These are phyloP conservation scores for Sporothrix protearum DNA, from an alignment of 2,329 filamentous ascomycete species.

Conservation along the genomic window DNA sequence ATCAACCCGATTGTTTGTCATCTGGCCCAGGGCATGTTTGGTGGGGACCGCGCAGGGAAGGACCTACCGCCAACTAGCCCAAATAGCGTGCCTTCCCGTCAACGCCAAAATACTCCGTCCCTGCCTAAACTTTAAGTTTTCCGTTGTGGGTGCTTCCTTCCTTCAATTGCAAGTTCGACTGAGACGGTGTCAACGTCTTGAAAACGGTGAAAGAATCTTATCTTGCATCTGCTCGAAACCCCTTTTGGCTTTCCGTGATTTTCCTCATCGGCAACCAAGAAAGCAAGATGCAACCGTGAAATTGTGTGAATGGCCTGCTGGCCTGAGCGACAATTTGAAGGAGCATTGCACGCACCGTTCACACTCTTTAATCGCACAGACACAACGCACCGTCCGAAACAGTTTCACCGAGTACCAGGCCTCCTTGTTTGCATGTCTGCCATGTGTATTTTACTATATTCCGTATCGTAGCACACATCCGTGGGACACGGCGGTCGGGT, in stretches of 20 bases:
- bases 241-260: not conserved
- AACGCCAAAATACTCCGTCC: not conserved
- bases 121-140: not conserved
- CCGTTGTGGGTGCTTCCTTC: not conserved
- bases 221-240: not conserved
- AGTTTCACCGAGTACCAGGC: not conserved
- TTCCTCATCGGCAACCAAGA: not conserved
- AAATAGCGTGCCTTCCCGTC: not conserved
- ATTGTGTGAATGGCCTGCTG: not conserved
- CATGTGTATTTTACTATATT: too few species aligned
- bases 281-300: not conserved
- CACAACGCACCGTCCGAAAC: not conserved
- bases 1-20: constrained; percentile 19
- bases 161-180: not conserved
- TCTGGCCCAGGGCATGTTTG: not conserved
- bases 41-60: not conserved
- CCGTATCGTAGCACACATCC: not conserved
- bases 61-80: not conserved
- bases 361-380: not conserved
- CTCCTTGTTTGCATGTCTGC: not conserved
- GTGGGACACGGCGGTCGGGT: not conserved
- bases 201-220: constrained; percentile 1
- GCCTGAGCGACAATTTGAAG: not conserved
- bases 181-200: not conserved
- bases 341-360: not conserved